Percentiles rank a stretch among this genome's conserved stretches.
These are phyloP conservation scores for Ganoderma multipileum DNA, from an alignment of 1,284 basidiomycete species.

Conservation along the genomic window DNA sequence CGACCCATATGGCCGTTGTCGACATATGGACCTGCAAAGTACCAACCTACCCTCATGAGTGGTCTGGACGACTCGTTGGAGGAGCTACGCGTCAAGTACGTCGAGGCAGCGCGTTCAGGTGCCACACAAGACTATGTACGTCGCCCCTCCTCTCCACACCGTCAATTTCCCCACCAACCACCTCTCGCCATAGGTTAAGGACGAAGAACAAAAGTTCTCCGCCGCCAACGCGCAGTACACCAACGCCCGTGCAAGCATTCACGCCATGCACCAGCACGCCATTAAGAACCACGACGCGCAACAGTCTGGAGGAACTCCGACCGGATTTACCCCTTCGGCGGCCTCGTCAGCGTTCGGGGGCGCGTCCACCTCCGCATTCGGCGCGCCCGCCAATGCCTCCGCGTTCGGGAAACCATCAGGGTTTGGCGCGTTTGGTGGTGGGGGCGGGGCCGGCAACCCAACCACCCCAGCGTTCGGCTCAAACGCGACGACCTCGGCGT, in stretches of 20 bases:
- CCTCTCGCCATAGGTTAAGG: slow-evolving; percentile 50
- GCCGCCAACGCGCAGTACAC: slow-evolving; percentile 48
- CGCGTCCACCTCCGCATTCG: slow-evolving; percentile 33
- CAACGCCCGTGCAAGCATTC: slow-evolving; percentile 57
- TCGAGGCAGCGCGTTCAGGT: slow-evolving; percentile 62
- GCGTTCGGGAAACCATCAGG: slow-evolving; percentile 50
- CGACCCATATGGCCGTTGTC: slow-evolving; percentile 87
- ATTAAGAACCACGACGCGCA: slow-evolving; percentile 37
- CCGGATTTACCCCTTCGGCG: slow-evolving; percentile 29
- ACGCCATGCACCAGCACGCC: slow-evolving; percentile 61
- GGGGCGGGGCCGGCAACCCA: slow-evolving; percentile 37
- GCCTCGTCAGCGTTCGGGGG: slow-evolving; percentile 21
- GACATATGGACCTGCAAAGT: slow-evolving; percentile 81
- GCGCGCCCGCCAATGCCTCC: slow-evolving; percentile 40
- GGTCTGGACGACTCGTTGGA: slow-evolving; percentile 82
- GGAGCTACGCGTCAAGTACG: slow-evolving; percentile 79
- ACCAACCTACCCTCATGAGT: slow-evolving; percentile 72
- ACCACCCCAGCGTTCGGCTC: slow-evolving; percentile 37
- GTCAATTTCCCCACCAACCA: neutral
- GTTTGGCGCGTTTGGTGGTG: slow-evolving; percentile 32
- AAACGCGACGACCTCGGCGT: slow-evolving; percentile 38
- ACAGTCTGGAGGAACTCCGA: slow-evolving; percentile 28
- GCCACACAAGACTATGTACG: slow-evolving; percentile 76
- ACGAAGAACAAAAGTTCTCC: slow-evolving; percentile 56
- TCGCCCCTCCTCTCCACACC: slow-evolving; percentile 16